Evolutionary conservation across 2,329 filamentous ascomycete species (phyloP), one percentile per base, ranked within the genome.

Genomic region (Corniculantispora saksenae): DNA sequence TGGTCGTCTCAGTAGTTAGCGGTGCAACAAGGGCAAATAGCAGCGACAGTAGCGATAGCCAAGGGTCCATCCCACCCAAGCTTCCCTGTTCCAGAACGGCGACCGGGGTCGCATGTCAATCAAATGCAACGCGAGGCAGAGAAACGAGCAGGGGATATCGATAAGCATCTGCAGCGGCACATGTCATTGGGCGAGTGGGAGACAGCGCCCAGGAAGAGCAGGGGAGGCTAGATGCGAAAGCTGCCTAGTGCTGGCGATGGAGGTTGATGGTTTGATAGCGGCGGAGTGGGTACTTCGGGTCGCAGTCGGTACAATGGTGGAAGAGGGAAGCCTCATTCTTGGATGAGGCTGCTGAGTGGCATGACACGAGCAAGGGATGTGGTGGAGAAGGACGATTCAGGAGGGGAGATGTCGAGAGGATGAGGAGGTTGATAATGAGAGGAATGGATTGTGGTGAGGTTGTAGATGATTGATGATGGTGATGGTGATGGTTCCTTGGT

Each of bases 221-320:
- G 17, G 17, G 9, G 12, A 25, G 9, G 38, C 38, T 43, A 58
- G 55, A 13, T 29, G 55, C 38, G 12, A 40, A 32, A 58, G 23
- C 23, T 29, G 23, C 23, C 55, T 58, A 58, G 55, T 45, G 38
- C 51, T 35, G 29, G 55, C 38, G 55, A 58, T 57, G 23, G 35
- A 25, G 35, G 23, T 19, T n/a, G n/a, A n/a, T 35, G n/a, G 7
- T 53, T 40, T 25, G 15, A 10, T 29, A 32, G 38, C 40, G 29
- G 35, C 54, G 35, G 23, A 21, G 59, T 61, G 59, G 59, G 35
- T 54, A 43, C 19, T 32, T 45, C 23, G 27, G 40, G 51, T 25
- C 12, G 38, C 25, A 17, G 50, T 62, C 60, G 60, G 60, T 48
- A 43, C 25, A 62, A 62, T 55, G 38, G 51, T 61, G 47, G 58